Percentiles rank a stretch among this genome's conserved stretches.
Conservation (phyloP, 176 grass and related monocot species). For the Carex myosuroides region DNA sequence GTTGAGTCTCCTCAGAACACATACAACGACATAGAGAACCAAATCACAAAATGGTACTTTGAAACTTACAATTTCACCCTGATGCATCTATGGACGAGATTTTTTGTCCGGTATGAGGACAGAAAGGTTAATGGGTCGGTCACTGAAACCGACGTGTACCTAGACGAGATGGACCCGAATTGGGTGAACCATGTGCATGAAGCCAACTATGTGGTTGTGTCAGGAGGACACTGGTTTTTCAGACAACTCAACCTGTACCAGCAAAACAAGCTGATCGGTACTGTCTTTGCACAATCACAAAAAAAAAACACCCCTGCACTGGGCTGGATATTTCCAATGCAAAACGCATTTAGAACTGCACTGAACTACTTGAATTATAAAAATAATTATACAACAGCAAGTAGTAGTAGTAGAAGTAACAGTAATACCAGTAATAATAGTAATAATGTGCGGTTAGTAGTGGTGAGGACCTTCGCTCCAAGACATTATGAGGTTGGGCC, state of each 20-base stretch:
- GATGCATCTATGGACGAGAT: conserved; percentile 11
- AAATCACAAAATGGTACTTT: too few species aligned
- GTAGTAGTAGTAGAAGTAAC: too few species aligned
- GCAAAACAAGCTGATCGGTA: conserved; percentile 18
- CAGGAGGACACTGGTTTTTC: conserved; percentile 27
- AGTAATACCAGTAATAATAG: too few species aligned
- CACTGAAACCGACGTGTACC: not conserved
- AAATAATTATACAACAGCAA: too few species aligned
- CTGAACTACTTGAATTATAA: conserved; percentile 17
- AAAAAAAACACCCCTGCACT: not conserved
- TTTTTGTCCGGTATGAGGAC: conserved; percentile 1
- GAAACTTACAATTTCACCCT: too few species aligned
- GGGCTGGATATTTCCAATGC: not conserved
- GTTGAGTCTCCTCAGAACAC: conserved; percentile 28
- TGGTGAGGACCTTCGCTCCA: conserved; percentile 16
- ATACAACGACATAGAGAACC: not conserved
- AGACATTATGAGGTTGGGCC: conserved; percentile 34
- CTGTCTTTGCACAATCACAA: not conserved
- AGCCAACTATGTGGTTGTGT: conserved; percentile 19
- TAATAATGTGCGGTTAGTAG: not conserved
- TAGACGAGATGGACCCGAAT: conserved; percentile 16
- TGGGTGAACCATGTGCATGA: conserved; percentile 18
- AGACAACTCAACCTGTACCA: conserved; percentile 13
- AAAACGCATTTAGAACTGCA: conserved; percentile 7
- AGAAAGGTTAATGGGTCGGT: not conserved